Percentiles rank a stretch among this genome's conserved stretches.
Conservation (phyloP, 2,329 filamentous ascomycete genomes). For the Colletotrichum sp. region DNA sequence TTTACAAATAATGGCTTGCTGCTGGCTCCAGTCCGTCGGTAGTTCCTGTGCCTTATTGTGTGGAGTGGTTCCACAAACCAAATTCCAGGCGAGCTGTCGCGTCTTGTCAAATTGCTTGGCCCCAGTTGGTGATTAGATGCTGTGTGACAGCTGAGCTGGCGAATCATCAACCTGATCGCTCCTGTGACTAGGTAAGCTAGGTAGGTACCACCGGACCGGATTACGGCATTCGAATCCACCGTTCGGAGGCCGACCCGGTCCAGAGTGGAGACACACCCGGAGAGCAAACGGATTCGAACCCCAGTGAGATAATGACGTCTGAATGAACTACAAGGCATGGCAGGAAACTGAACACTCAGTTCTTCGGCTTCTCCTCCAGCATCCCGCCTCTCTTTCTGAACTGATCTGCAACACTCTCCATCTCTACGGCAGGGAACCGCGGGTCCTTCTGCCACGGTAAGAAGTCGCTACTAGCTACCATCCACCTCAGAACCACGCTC, state of each 20-base stretch:
- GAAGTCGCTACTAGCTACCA: slow-evolving; percentile 37
- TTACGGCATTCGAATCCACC: neutral
- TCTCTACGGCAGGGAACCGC: slow-evolving; percentile 37
- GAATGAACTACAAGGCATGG: neutral
- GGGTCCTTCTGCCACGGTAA: slow-evolving; percentile 39
- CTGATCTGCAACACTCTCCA: slow-evolving; percentile 34
- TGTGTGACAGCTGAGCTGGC: neutral
- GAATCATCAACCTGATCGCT: neutral
- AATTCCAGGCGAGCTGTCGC: neutral
- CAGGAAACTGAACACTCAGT: neutral
- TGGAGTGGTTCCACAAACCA: neutral
- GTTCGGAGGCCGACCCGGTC: neutral
- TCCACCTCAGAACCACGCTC: slow-evolving; percentile 40
- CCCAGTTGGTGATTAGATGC: neutral
- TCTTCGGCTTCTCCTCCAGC: neutral
- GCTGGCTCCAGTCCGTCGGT: neutral
- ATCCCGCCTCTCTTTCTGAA: neutral
- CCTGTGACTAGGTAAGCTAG: neutral
- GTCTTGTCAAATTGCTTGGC: neutral
- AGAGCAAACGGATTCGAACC: neutral
- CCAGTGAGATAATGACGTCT: neutral
- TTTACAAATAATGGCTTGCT: neutral
- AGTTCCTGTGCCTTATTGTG: neutral
- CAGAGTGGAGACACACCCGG: neutral
- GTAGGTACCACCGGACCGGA: neutral